These are phyloP conservation scores for Pythium myriotylum DNA, from an alignment of 352 stramenopile genomes.

Conservation along the genomic window DNA sequence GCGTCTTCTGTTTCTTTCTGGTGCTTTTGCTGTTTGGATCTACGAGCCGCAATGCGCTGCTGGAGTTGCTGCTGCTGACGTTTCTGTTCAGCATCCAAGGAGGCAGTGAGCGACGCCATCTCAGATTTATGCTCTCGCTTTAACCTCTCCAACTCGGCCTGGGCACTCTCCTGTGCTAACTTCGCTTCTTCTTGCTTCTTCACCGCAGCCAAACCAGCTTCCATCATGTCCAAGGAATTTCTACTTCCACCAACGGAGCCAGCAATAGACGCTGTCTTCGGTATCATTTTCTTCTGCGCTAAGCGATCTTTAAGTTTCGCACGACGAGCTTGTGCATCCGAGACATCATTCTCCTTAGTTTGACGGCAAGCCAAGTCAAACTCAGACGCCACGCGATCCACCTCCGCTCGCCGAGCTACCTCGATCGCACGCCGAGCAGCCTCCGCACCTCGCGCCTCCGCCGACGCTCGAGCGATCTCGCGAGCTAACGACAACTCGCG, in stretches of 20 bases:
- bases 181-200: conserved; percentile 24
- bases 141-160: conserved; percentile 59
- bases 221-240: no score
- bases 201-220: conserved; percentile 3
- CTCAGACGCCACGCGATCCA: conserved; percentile 32
- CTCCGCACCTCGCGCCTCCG: conserved; percentile 22
- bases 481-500: conserved; percentile 13
- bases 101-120: conserved; percentile 52
- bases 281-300: conserved; percentile 20
- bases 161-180: conserved; percentile 20
- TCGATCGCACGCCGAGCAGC: conserved; percentile 26
- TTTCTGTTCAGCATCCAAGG: conserved; percentile 42
- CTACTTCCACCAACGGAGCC: no score
- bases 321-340: neutral
- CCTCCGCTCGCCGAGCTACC: conserved; percentile 25
- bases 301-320: conserved; percentile 20
- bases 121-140: conserved; percentile 67
- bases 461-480: conserved; percentile 18
- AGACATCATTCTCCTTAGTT: conserved; percentile 5
- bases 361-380: conserved; percentile 14
- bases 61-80: conserved; percentile 64
- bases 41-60: conserved; percentile 54
- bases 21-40: conserved; percentile 43
- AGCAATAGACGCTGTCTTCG: no score
- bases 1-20: conserved; percentile 26